Conservation (phyloP, 371 early-diverging fungal genomes). For the Mortierella sp. region DNA sequence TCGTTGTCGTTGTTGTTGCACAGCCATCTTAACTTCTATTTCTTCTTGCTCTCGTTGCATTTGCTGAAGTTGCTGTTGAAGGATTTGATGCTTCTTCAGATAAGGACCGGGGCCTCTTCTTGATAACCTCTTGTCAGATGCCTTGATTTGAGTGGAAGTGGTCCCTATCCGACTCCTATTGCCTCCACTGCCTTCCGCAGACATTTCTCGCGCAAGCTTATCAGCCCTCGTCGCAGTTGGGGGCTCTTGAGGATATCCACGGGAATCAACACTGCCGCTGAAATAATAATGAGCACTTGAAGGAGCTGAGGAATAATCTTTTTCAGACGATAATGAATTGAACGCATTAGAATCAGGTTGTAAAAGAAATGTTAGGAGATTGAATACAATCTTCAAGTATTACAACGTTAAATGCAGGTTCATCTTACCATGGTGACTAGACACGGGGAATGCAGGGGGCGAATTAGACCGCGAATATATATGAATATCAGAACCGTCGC, state of each 20-base stretch:
- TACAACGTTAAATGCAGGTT: not conserved
- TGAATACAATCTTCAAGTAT: no score
- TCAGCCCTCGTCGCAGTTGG: not conserved
- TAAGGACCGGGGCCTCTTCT: slow-evolving; percentile 24
- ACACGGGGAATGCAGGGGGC: not conserved
- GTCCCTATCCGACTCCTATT: not conserved
- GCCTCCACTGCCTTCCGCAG: not conserved
- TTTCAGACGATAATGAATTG: not conserved
- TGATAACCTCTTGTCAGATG: slow-evolving; percentile 1
- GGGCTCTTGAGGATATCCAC: not conserved
- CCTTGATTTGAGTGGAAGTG: not conserved
- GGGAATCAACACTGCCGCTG: not conserved
- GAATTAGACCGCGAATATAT: not conserved
- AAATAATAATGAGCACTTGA: not conserved
- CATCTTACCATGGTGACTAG: not conserved
- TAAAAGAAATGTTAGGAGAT: no score
- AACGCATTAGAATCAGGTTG: not conserved
- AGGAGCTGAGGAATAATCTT: not conserved
- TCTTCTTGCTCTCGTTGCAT: slow-evolving; percentile 44
- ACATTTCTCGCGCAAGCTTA: not conserved
- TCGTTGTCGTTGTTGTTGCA: slow-evolving; percentile 9
- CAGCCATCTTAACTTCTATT: slow-evolving; percentile 12
- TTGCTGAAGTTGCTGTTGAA: slow-evolving; percentile 45
- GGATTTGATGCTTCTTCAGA: slow-evolving; percentile 48
- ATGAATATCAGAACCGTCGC: not conserved